phyloP scores from a whole-genome alignment of 345 rosid genomes.

The Alliaria petiolata region DNA sequence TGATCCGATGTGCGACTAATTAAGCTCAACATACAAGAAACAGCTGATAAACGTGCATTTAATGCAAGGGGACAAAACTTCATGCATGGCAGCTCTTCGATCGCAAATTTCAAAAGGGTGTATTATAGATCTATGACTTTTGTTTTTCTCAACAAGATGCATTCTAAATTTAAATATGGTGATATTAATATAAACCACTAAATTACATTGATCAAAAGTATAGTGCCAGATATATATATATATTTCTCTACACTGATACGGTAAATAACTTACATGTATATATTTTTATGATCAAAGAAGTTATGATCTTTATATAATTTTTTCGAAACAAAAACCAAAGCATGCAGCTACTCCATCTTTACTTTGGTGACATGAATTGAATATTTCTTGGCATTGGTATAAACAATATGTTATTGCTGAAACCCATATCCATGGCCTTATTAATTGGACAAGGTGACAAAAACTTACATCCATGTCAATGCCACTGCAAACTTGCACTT shows the following conservation, averaged over 20 bases:
- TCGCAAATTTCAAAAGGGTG: background rate
- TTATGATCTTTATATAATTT: too few relatives aligned
- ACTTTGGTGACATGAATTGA: too few relatives aligned
- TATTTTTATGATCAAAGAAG: background rate
- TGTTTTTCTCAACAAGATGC: too few relatives aligned
- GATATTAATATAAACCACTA: background rate
- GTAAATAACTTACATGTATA: too few relatives aligned
- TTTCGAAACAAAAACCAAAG: background rate
- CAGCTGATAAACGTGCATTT: conserved; percentile 2
- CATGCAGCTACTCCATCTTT: too few relatives aligned
- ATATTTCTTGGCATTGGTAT: background rate
- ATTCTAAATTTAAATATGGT: too few relatives aligned
- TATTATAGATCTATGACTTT: too few relatives aligned
- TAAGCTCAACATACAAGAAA: background rate
- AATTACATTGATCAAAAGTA: background rate
- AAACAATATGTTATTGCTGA: too few relatives aligned
- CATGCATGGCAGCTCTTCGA: background rate
- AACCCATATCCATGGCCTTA: background rate
- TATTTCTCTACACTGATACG: too few relatives aligned
- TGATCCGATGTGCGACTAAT: background rate
- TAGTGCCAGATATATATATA: too few relatives aligned
- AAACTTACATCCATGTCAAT: conserved; percentile 19
- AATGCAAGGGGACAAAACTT: background rate
- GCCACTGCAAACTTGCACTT: conserved; percentile 18
- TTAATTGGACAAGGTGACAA: conserved; percentile 7